Evolutionary conservation across 2,329 filamentous ascomycete species (phyloP).

Genomic region (Fusarium mundagurra): DNA sequence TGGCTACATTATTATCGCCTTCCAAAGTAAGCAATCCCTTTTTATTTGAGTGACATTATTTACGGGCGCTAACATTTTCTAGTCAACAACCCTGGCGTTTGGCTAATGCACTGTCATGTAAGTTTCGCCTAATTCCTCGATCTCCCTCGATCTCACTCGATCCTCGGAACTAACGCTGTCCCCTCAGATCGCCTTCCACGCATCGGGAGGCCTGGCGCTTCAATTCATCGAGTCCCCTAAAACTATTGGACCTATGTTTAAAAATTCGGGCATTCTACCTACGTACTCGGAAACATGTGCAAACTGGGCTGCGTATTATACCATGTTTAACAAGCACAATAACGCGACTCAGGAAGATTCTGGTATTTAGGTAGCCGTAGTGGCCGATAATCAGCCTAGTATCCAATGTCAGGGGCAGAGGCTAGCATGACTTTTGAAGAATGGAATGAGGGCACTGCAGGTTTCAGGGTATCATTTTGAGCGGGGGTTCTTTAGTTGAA

Average conservation of each 20-base stretch:
- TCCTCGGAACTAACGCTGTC: background rate
- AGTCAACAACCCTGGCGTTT: conserved; percentile 5
- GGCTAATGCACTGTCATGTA: conserved; percentile 4
- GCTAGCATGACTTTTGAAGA: background rate
- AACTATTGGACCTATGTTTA: background rate
- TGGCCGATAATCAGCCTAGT: background rate
- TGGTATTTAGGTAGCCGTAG: background rate
- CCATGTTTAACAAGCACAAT: conserved; percentile 19
- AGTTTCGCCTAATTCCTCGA: background rate
- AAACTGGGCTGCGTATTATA: conserved; percentile 21
- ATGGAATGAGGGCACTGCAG: background rate
- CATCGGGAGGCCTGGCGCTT: background rate
- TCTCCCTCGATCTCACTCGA: background rate
- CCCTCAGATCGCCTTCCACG: background rate
- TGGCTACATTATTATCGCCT: background rate
- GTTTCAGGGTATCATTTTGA: background rate
- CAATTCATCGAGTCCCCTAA: background rate
- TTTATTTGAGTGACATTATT: background rate
- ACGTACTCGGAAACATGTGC: conserved; percentile 3
- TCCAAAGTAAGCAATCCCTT: background rate
- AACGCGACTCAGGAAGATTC: conserved; percentile 17
- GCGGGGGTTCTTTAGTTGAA: background rate
- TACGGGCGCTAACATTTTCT: background rate
- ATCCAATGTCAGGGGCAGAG: too few species aligned
- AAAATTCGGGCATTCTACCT: background rate